phyloP scores from a whole-genome alignment of 306 rosid species.

The Castanea mollissima region DNA sequence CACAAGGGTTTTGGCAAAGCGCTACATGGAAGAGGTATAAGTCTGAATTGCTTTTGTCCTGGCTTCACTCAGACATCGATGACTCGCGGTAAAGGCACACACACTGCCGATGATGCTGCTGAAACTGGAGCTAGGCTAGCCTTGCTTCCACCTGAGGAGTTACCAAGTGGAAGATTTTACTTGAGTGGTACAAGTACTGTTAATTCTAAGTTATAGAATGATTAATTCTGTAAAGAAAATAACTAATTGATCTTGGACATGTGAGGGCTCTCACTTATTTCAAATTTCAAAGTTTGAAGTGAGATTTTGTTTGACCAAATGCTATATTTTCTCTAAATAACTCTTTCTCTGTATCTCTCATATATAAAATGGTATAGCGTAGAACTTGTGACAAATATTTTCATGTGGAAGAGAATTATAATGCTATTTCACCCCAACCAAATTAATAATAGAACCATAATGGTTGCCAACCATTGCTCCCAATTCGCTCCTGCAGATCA shows the following conservation, averaged over 20 bases:
- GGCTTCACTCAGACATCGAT: constrained; percentile 86
- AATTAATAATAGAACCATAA: no score
- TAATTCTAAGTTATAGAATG: constrained; percentile 19
- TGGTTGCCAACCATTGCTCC: no score
- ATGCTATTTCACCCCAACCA: no score
- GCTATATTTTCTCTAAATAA: neutral
- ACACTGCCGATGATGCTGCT: constrained; percentile 61
- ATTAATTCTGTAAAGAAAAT: no score
- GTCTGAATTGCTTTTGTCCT: constrained; percentile 77
- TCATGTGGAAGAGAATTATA: no score
- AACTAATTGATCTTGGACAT: no score
- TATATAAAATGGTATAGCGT: neutral
- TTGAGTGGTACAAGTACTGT: neutral
- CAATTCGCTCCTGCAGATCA: no score
- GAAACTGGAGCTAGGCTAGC: constrained; percentile 41
- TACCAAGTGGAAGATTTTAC: constrained; percentile 66
- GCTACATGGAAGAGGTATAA: constrained; percentile 27
- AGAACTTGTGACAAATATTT: neutral
- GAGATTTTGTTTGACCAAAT: neutral
- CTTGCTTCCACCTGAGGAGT: constrained; percentile 56
- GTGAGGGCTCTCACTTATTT: no score
- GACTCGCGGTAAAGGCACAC: constrained; percentile 74
- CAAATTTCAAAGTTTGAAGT: neutral
- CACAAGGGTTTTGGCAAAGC: constrained; percentile 59
- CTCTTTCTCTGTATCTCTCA: no score